phyloP scores from a whole-genome alignment of 176 grass and related monocot genomes.

The Urochloa ruziziensis region DNA sequence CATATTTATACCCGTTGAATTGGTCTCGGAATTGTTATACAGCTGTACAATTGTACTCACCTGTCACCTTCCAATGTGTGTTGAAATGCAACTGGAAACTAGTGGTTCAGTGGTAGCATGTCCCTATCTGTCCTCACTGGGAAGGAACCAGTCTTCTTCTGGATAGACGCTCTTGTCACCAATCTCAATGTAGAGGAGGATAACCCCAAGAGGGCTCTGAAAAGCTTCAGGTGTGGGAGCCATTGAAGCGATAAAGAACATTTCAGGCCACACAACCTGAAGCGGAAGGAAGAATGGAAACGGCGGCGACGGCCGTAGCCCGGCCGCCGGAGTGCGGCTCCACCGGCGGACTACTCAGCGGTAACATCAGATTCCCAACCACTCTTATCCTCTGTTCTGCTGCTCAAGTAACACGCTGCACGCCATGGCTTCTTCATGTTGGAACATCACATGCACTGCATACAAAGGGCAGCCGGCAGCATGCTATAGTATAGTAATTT shows the following conservation, averaged over 20 bases:
- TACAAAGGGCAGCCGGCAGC: too few species aligned
- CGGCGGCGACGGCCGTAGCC: constrained; percentile 12
- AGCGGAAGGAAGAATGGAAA: constrained; percentile 37
- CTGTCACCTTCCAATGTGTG: neutral
- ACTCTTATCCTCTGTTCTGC: neutral
- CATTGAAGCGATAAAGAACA: constrained; percentile 12
- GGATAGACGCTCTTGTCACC: constrained; percentile 14
- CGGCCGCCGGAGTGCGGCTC: constrained; percentile 18
- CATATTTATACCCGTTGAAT: neutral
- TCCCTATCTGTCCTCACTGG: constrained; percentile 1
- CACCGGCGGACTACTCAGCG: neutral
- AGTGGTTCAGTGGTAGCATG: neutral
- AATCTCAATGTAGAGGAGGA: constrained; percentile 30
- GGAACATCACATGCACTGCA: too few species aligned
- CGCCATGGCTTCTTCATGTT: neutral
- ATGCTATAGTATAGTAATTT: too few species aligned
- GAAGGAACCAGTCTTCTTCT: neutral
- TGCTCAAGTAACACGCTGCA: neutral
- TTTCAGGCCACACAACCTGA: constrained; percentile 30
- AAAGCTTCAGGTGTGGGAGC: neutral
- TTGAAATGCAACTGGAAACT: neutral
- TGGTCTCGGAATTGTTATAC: neutral
- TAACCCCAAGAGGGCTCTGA: neutral
- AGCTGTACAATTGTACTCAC: neutral
- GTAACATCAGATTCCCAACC: constrained; percentile 14